Base-by-base conservation (phyloP, 1,284 basidiomycete genomes). In the Leucoagaricus sp. region DNA sequence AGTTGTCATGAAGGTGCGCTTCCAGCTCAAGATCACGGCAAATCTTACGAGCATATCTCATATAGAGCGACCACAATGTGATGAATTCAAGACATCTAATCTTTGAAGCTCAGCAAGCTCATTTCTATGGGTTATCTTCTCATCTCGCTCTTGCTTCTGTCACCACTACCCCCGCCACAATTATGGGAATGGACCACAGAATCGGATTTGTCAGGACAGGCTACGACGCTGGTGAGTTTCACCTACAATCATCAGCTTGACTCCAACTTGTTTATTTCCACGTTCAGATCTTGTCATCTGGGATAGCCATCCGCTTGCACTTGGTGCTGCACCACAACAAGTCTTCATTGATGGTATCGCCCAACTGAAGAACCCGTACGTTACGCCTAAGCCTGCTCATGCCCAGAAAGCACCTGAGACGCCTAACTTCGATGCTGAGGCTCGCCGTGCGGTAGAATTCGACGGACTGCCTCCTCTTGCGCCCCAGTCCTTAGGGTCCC, bases 91-190 rank as follows among this genome's bases (percentile, higher is more conserved):
- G 94, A 4, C 85, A 86, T 67, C 75, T 97, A 9, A 68, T 94
- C 2, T 87, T 86, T 65, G 94, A 97, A 71, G 94, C 94, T 0
- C 91, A 93, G 56, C 92, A 95, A 69, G 93, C 90, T 1, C 86
- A 94, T 65, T 89, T 89, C 67, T 96, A 85, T 63, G 85, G 86
- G 9, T 72, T 89, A 36, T 69, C 81, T 0, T 69, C 73, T 10
- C 76, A 86, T 61, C 69, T 87, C 26, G 87, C 89, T 4, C 71
- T 94, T 9, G 78, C 86, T 3, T 78, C 91, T 2, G 87, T 96
- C 15, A 96, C 86, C 0, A 84, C 87, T 1, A 89, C 86, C 10
- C 86, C 94, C 1, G 93, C 94, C 1, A 80, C 78, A 36, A 80
- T 87, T 1, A 76, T 93, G 58, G 94, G 94, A 1, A 75, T 91